These are phyloP conservation scores for Aspergillus terreus DNA, from an alignment of 2,329 filamentous ascomycete species.

Conservation along the genomic window DNA sequence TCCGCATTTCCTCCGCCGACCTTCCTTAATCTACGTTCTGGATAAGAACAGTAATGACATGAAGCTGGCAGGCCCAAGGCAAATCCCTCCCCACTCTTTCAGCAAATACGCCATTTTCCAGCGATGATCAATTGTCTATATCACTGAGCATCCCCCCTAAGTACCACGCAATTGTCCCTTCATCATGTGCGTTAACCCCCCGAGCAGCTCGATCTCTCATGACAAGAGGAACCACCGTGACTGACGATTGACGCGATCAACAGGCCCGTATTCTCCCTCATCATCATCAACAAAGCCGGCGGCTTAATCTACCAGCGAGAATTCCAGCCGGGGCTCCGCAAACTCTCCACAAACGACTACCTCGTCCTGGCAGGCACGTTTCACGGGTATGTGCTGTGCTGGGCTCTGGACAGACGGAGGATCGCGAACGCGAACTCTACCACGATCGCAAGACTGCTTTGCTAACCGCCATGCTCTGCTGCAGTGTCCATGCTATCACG, in stretches of 20 bases:
- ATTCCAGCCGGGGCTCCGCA: slow-evolving; percentile 82
- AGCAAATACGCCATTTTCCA: background rate
- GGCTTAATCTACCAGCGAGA: slow-evolving; percentile 94
- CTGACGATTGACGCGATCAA: background rate
- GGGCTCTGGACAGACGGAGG: no score
- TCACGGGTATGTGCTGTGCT: slow-evolving; percentile 63
- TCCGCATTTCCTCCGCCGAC: background rate
- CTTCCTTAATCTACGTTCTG: background rate
- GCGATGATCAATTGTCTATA: background rate
- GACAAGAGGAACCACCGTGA: background rate
- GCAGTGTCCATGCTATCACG: slow-evolving; percentile 62
- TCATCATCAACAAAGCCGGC: slow-evolving; percentile 98
- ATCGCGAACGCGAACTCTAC: background rate
- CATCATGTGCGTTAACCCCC: background rate
- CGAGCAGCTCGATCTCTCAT: background rate
- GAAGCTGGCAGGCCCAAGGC: no score
- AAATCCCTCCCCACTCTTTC: background rate
- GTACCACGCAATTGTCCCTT: background rate
- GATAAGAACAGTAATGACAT: background rate
- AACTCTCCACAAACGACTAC: slow-evolving; percentile 92
- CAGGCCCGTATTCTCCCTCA: slow-evolving; percentile 92
- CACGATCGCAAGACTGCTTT: background rate
- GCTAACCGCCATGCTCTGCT: background rate
- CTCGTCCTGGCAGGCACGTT: slow-evolving; percentile 96
- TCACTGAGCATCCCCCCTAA: background rate